Evolutionary conservation across 176 grass and related monocot species (phyloP).

Genomic region (Eragrostis curvula): DNA sequence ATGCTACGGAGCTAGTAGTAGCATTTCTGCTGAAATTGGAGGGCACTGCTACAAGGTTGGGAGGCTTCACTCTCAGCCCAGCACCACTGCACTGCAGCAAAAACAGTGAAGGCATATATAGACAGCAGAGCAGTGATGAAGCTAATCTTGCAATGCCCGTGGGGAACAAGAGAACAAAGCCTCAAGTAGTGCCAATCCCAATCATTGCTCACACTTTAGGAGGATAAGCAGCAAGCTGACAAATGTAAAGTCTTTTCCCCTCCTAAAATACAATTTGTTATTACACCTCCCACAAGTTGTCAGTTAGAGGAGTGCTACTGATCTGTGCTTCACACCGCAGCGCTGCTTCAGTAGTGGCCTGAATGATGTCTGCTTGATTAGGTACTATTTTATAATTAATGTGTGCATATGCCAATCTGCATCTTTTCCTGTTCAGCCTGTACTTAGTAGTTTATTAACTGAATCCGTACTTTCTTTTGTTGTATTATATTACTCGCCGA

Average conservation of each 20-base stretch:
- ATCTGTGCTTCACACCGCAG: background rate
- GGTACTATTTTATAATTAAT: constrained; percentile 24
- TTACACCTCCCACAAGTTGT: background rate
- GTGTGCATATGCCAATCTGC: constrained; percentile 32
- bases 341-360: constrained; percentile 35
- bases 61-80: constrained; percentile 24
- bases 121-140: background rate
- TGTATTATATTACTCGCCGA: constrained; percentile 27
- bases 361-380: constrained; percentile 29
- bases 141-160: constrained; percentile 39
- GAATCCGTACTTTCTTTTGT: background rate
- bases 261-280: constrained; percentile 1
- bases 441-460: constrained; percentile 25
- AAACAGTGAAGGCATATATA: constrained; percentile 12
- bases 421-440: constrained; percentile 34
- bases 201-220: constrained; percentile 45
- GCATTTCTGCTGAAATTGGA: constrained; percentile 18
- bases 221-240: constrained; percentile 27
- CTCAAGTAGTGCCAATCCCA: constrained; percentile 29
- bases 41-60: constrained; percentile 18
- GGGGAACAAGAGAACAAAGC: constrained; percentile 48
- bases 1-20: background rate
- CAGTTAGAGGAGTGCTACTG: background rate
- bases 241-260: constrained; percentile 7
- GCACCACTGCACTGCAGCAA: background rate